Evolutionary conservation across 1,284 basidiomycete genomes (phyloP), one percentile per base, ranked within the genome.

Genomic region (Pseudozyma tsukubaensis): DNA sequence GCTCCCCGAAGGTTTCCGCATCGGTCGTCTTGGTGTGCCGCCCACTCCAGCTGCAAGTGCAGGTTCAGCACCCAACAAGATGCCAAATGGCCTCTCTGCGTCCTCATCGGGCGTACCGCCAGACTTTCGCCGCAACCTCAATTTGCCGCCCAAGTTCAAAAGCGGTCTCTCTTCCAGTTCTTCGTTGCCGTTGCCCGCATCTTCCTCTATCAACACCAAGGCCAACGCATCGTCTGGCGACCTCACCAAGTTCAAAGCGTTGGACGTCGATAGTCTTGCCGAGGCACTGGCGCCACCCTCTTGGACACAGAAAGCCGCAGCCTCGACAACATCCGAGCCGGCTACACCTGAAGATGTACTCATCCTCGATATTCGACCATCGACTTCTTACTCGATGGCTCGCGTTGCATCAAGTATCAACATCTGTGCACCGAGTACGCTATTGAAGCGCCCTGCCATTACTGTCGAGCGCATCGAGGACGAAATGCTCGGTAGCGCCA

Each of bases 361-460:
- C 19, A 51, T 97, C 68, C 88, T 98, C 85, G 95, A 98, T 86
- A 91, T 97, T 59, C 90, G 95, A 0, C 90, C 94, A 1, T 92
- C 93, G 18, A 81, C 82, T 2, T 78, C 82, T 4, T 83, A 76
- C 65, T 53, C 58, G 5, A 51, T 57, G 29, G 74, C 74, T 19
- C 76, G 79, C 21, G 59, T 84, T 29, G 48, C 45, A 11, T 71
- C 86, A 44, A 91, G 94, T n/a, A 87, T 97, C 69, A 94, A 93
- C 44, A 89, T 98, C 61, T 93, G 93, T 49, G 92, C 97, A 5
- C 95, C 95, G 0, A 94, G 94, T 4, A 98, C 95, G 0, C 89
- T 98, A 29, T 91, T 99, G 24, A 80, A 79, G 53, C 76, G 83
- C n/a, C 65, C 78, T 0, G 81, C 76, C 18, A 76, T 84, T 42